A percentile compares a stretch with the other conserved stretches of the same genome.
Evolutionary conservation across 306 rosid species (phyloP).

Genomic region (Geum urbanum): DNA sequence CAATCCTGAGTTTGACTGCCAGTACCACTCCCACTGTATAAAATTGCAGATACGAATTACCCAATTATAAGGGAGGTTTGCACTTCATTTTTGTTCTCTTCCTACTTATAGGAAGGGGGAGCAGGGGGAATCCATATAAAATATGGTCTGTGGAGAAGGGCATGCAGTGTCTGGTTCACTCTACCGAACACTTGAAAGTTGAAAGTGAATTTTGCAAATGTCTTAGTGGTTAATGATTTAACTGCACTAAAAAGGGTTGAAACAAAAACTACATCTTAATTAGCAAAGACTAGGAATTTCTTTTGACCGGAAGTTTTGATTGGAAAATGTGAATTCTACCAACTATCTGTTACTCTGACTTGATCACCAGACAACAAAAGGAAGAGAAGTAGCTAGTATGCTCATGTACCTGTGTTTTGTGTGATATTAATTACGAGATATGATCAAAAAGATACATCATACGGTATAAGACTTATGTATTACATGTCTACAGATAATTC

Average conservation of each 20-base stretch:
- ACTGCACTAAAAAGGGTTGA: slow-evolving; percentile 49
- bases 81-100: slow-evolving; percentile 5
- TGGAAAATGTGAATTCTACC: slow-evolving; percentile 37
- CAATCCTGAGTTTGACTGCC: background rate
- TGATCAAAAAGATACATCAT: background rate
- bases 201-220: background rate
- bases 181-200: background rate
- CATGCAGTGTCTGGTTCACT: background rate
- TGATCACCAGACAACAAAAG: background rate
- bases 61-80: background rate
- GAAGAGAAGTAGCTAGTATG: background rate
- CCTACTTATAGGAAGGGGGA: background rate
- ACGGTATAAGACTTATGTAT: background rate
- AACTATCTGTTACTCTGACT: background rate
- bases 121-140: too few relatives aligned
- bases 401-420: background rate
- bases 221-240: slow-evolving; percentile 43
- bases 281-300: slow-evolving; percentile 24
- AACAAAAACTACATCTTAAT: slow-evolving; percentile 1
- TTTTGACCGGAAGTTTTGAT: slow-evolving; percentile 39
- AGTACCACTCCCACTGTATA: background rate
- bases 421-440: background rate
- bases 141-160: background rate
- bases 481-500: background rate
- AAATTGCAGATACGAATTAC: background rate